Conservation (phyloP, 345 rosid species). For the Arabis hirsuta region DNA sequence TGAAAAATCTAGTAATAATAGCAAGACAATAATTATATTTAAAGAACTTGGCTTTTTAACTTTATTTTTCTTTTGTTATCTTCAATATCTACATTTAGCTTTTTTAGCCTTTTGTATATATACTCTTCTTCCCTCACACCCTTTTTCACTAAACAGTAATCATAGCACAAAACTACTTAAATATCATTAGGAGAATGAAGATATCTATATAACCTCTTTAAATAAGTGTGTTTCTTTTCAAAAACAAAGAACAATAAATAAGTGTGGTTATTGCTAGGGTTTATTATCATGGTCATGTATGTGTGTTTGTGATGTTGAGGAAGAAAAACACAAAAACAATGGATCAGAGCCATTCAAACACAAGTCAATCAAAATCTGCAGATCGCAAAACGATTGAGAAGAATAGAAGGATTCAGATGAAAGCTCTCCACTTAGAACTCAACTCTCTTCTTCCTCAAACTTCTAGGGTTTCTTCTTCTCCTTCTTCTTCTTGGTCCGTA, state of each 20-base stretch:
- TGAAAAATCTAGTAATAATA: background rate
- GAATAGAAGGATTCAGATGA: slow-evolving; percentile 46
- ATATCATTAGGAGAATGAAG: slow-evolving; percentile 17
- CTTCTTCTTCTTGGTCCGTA: slow-evolving; percentile 10
- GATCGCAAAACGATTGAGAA: slow-evolving; percentile 44
- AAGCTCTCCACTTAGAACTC: slow-evolving; percentile 42
- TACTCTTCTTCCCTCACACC: slow-evolving; percentile 19
- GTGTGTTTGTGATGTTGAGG: background rate
- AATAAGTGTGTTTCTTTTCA: slow-evolving; percentile 16
- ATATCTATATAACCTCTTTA: slow-evolving; percentile 17
- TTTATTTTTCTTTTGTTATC: slow-evolving; percentile 34
- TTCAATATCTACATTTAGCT: background rate
- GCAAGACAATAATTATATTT: slow-evolving; percentile 10
- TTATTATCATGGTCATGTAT: background rate
- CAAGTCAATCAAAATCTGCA: slow-evolving; percentile 34
- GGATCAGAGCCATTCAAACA: slow-evolving; percentile 37
- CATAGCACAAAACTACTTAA: slow-evolving; percentile 15
- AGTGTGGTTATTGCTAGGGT: slow-evolving; percentile 2
- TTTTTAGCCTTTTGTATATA: slow-evolving; percentile 36
- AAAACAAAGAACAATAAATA: background rate
- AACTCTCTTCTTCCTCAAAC: slow-evolving; percentile 45
- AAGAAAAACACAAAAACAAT: slow-evolving; percentile 13
- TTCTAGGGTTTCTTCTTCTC: slow-evolving; percentile 38
- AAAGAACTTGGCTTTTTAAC: slow-evolving; percentile 8
- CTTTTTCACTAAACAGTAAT: slow-evolving; percentile 9